Evolutionary conservation across 257 asterid species (phyloP).

Genomic region (Paraleonurus japonicus): DNA sequence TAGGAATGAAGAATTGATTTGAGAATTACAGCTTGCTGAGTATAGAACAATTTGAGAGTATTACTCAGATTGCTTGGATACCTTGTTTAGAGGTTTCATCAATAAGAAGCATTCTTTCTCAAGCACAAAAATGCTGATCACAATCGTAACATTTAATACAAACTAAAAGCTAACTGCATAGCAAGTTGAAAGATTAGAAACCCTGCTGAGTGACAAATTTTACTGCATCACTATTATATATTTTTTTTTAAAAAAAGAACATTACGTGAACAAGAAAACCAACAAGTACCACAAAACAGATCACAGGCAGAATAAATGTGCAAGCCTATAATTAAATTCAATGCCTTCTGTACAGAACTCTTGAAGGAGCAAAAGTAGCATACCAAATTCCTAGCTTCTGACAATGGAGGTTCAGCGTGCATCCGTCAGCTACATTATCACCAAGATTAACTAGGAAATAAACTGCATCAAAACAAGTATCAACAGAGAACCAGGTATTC

Average conservation of each 20-base stretch:
- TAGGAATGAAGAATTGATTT: no score
- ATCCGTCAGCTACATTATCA: constrained; percentile 51
- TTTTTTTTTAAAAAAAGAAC: neutral
- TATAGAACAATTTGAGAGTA: no score
- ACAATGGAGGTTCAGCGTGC: constrained; percentile 46
- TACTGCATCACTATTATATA: constrained; percentile 13
- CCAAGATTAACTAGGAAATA: constrained; percentile 64
- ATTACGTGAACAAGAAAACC: constrained; percentile 1
- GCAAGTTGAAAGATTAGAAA: neutral
- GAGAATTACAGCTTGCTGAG: no score
- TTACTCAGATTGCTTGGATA: no score
- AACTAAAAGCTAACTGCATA: neutral
- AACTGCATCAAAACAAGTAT: constrained; percentile 49
- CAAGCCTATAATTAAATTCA: neutral
- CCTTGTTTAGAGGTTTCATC: no score
- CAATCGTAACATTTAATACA: neutral
- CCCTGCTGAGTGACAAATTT: neutral
- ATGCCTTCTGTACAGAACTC: neutral
- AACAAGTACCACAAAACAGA: constrained; percentile 15
- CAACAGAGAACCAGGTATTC: constrained; percentile 54
- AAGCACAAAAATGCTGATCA: constrained; percentile 12
- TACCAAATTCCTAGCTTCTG: constrained; percentile 65
- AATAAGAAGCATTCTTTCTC: neutral
- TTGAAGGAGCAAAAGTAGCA: constrained; percentile 28
- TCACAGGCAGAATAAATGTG: constrained; percentile 18